Base-by-base conservation (phyloP, 2,329 filamentous ascomycete genomes). In the Curvularia sp. region DNA sequence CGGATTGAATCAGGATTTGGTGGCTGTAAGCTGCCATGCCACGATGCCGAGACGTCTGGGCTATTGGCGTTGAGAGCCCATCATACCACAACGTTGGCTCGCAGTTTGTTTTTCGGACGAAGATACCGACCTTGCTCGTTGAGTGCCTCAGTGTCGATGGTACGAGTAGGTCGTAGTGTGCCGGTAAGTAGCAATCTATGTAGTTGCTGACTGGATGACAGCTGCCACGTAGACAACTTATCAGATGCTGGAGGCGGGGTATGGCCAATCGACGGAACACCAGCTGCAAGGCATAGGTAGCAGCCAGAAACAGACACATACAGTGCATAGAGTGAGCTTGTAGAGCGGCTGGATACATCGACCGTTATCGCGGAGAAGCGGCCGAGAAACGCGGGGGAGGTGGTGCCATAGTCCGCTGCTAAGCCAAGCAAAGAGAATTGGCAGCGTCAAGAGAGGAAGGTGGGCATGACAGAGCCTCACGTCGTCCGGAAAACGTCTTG, bases 1-100 rank as follows among this genome's bases (percentile, higher is more conserved):
- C 61, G 63, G 67, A 43, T 32, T 18, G 19, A 30, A 19, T 59
- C 65, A 36, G 53, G 43, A 58, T 43, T 59, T 59, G 58, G 58
- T 58, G 47, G 39, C 49, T 57, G 48, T 49, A 38, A 67, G 65
- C 10, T 47, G 41, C 47, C n/a, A 23, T 66, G 68, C 67, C 71
- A 63, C 67, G 59, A 60, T 66, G 72, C 74, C 73, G 62, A 76
- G 68, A 67, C 57, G 39, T 57, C 57, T 70, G 52, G 66, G 58
- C 59, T 63, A 55, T 70, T 69, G 63, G 65, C 65, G 60, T 56
- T 54, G 53, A 59, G 23, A 32, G 36, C 5, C 2, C 27, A 36
- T 28, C 48, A 13, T 30, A 23, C 36, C 30, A 19, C 21, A 25
- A 28, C 41, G 36, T 9, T 50, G 48, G 34, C 34, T 39, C 43